phyloP scores from a whole-genome alignment of 495 filamentous ascomycete genomes.

The Talaromyces ruber region DNA sequence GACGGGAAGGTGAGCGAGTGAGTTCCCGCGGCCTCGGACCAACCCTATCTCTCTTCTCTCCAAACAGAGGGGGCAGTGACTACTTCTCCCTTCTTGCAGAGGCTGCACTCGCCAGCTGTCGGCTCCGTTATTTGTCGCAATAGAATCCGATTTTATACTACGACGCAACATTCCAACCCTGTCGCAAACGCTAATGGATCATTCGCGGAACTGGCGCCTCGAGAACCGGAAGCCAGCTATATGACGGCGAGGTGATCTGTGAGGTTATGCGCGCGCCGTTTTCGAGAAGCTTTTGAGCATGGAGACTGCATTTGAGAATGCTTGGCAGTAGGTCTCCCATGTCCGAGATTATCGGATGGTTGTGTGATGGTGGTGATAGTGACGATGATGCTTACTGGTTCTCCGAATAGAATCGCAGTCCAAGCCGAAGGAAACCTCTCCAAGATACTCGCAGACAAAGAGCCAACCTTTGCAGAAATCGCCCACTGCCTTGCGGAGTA shows the following conservation, averaged over 20 bases:
- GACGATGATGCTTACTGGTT: constrained; percentile 12
- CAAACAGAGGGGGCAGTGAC: background rate
- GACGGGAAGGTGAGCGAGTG: background rate
- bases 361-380: background rate
- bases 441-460: constrained; percentile 42
- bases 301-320: constrained; percentile 39
- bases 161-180: background rate
- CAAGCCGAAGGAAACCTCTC: constrained; percentile 39
- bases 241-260: constrained; percentile 48
- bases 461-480: constrained; percentile 47
- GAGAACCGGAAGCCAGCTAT: constrained; percentile 38
- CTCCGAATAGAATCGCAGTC: constrained; percentile 31
- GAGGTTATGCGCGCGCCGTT: constrained; percentile 28
- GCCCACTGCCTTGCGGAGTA: constrained; percentile 52
- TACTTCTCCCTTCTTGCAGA: background rate
- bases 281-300: constrained; percentile 24
- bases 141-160: background rate
- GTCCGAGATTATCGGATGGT: background rate
- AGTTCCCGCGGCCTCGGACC: background rate
- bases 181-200: constrained; percentile 30
- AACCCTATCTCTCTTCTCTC: background rate
- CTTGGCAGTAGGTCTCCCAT: constrained; percentile 39
- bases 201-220: constrained; percentile 26
- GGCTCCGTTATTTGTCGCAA: background rate
- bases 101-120: background rate